A percentile compares a stretch with the other conserved stretches of the same genome.
Conservation (phyloP, 306 rosid species). For the Trifolium subterraneum region DNA sequence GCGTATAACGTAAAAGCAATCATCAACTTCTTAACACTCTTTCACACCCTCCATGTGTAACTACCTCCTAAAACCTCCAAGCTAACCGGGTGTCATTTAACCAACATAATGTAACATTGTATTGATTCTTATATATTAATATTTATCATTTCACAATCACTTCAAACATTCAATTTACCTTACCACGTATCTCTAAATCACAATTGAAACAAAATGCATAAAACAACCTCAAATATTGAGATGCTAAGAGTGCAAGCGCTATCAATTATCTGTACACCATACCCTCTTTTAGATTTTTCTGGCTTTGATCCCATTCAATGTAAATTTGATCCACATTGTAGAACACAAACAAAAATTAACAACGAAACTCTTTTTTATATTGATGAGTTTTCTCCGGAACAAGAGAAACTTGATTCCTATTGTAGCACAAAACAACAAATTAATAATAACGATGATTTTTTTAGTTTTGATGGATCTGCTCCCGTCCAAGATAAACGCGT, state of each 20-base stretch:
- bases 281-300: neutral
- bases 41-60: neutral
- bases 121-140: neutral
- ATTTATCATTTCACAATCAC: neutral
- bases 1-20: too few relatives aligned
- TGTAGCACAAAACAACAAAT: too few relatives aligned
- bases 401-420: too few relatives aligned
- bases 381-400: too few relatives aligned
- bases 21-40: neutral
- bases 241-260: constrained; percentile 11
- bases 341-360: neutral
- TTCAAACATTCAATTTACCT: neutral
- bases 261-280: neutral
- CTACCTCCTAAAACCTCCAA: neutral
- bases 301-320: neutral
- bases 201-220: too few relatives aligned
- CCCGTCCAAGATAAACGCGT: neutral
- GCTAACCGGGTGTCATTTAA: neutral
- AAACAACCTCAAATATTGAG: neutral
- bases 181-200: too few relatives aligned
- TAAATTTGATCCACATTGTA: neutral
- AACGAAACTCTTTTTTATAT: too few relatives aligned
- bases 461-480: too few relatives aligned
- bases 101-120: neutral
- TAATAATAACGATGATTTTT: too few relatives aligned